Evolutionary conservation across 306 rosid genomes (phyloP).

Genomic region (Vigna hirtella): DNA sequence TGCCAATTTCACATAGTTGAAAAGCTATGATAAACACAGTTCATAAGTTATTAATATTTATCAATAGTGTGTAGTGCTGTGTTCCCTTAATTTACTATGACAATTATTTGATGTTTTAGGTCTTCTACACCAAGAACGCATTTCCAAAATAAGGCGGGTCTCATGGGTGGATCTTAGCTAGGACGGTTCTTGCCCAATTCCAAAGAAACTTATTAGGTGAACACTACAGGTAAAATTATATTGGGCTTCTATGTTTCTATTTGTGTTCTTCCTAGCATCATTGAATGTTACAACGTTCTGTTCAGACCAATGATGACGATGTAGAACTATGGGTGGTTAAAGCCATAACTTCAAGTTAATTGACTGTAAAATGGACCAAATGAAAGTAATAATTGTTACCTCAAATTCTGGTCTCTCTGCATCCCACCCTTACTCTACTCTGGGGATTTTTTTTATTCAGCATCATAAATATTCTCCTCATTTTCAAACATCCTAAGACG

Average conservation of each 20-base stretch:
- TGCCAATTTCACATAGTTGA: constrained; percentile 75
- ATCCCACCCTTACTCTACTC: too few relatives aligned
- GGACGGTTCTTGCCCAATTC: constrained; percentile 70
- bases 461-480: too few relatives aligned
- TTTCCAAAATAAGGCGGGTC: constrained; percentile 81
- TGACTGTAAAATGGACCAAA: too few relatives aligned
- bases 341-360: too few relatives aligned
- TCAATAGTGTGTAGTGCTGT: neutral
- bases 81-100: constrained; percentile 4
- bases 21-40: constrained; percentile 67
- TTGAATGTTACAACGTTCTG: too few relatives aligned
- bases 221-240: constrained; percentile 68
- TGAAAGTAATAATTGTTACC: too few relatives aligned
- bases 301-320: too few relatives aligned
- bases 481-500: too few relatives aligned
- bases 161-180: constrained; percentile 90
- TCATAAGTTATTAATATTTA: constrained; percentile 10
- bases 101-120: constrained; percentile 48
- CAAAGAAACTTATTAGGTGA: constrained; percentile 72
- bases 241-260: constrained; percentile 12
- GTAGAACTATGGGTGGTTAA: too few relatives aligned
- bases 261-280: neutral
- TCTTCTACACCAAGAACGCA: constrained; percentile 88
- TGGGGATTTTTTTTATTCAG: too few relatives aligned
- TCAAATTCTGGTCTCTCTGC: too few relatives aligned